Evolutionary conservation across 208 protist species (phyloP).

Genomic region (Strigomonas culicis): DNA sequence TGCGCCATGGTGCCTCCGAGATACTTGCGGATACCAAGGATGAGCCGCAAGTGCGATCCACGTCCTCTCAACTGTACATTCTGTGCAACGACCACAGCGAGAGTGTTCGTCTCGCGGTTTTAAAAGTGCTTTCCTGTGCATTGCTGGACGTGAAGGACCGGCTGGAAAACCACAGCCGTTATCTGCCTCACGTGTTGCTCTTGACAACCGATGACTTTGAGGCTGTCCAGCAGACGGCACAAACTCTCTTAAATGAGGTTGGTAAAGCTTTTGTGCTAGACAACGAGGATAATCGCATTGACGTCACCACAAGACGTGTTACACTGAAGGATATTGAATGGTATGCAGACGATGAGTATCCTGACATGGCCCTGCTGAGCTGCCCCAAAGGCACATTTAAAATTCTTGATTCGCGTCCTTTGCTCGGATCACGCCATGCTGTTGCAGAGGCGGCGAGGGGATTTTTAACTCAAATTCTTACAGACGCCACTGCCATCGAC

Average conservation of each 20-base stretch:
- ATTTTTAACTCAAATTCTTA: slow-evolving; percentile 65
- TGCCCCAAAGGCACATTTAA: neutral
- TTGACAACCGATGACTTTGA: slow-evolving; percentile 72
- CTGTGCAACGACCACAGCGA: slow-evolving; percentile 84
- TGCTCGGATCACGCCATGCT: slow-evolving; percentile 72
- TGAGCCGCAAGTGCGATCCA: slow-evolving; percentile 61
- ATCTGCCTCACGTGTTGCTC: slow-evolving; percentile 77
- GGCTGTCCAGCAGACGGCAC: slow-evolving; percentile 41
- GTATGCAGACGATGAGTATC: slow-evolving; percentile 90
- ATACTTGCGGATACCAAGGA: slow-evolving; percentile 42
- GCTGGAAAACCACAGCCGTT: slow-evolving; percentile 69
- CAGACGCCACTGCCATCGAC: slow-evolving; percentile 76
- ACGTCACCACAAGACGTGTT: slow-evolving; percentile 70
- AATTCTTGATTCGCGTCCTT: slow-evolving; percentile 50
- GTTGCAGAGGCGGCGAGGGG: slow-evolving; percentile 65
- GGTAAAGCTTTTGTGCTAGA: slow-evolving; percentile 80
- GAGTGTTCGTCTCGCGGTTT: slow-evolving; percentile 49
- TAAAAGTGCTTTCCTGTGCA: slow-evolving; percentile 48
- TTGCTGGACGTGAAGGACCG: slow-evolving; percentile 81
- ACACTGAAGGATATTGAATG: slow-evolving; percentile 92
- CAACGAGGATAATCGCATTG: slow-evolving; percentile 88
- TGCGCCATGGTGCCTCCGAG: slow-evolving; percentile 68
- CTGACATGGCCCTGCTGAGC: slow-evolving; percentile 43
- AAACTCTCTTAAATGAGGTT: slow-evolving; percentile 43
- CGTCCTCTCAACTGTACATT: slow-evolving; percentile 54